Evolutionary conservation across 2,329 filamentous ascomycete genomes (phyloP), one percentile per base, ranked within the genome.

Genomic region (Coniochaeta sp.): DNA sequence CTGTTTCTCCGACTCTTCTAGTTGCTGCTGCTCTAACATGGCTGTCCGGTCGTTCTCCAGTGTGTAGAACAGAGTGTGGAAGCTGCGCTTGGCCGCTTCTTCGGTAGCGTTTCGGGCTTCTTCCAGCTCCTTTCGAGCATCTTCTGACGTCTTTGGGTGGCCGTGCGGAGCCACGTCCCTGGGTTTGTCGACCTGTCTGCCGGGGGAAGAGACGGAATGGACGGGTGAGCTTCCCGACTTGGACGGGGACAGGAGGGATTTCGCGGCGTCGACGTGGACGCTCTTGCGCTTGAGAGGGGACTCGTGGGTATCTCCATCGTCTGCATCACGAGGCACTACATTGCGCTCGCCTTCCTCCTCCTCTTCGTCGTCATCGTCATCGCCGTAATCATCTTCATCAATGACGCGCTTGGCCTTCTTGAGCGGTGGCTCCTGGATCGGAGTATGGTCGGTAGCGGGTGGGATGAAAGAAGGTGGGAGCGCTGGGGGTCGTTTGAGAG

Each of bases 21-120:
- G 82, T 73, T 93, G 91, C 73, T 98, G 92, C 74, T 99, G 95
- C 73, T 99, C 95, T 60, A 98, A 77, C 95, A 99, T 98, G 56
- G 95, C 95, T 68, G 93, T 91, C 59, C 91, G 86, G 71, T 99
- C 95, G 72, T 93, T 95, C 74, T 99, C 95, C 34, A 98, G 81
- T 1, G 95, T 97, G 73, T 96, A 93, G 74, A 98, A 96, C 65
- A 96, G 83, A 10, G 91, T 96, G 71, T 96, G 89, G 74, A 97
- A 98, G 75, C 89, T 95, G 68, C 87, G 85, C 75, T 92, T 92
- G 50, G 91, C 95, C 57, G 90, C 89, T 70, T 96, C 91, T 70
- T 96, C 93, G 55, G 90, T 93, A 32, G 90, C 91, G 72, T 89
- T 93, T 72, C 95, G 95, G 66, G 91, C 91, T 70, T 96, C 90